Evolutionary conservation across 495 filamentous ascomycete genomes (phyloP).

Genomic region (Talaromyces nanjingensis): DNA sequence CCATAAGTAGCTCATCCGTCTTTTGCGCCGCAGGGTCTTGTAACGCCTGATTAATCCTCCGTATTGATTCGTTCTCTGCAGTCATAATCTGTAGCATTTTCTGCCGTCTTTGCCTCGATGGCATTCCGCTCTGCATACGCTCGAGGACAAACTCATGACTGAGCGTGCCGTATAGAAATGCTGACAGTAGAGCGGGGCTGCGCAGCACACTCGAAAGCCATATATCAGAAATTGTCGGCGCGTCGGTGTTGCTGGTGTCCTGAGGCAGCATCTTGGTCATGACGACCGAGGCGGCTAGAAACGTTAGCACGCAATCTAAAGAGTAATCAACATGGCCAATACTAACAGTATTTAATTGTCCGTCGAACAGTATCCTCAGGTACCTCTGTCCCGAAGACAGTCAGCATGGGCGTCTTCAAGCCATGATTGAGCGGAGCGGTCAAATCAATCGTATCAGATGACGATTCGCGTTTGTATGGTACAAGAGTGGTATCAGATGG

Average conservation of each 20-base stretch:
- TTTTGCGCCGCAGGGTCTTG: conserved; percentile 7
- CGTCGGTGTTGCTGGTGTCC: background rate
- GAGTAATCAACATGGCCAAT: background rate
- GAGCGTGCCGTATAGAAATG: conserved; percentile 10
- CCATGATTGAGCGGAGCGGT: background rate
- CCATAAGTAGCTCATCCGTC: conserved; percentile 10
- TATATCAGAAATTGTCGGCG: conserved; percentile 4
- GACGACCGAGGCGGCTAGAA: conserved; percentile 6
- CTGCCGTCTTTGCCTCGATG: conserved; percentile 7
- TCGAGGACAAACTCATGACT: conserved; percentile 10
- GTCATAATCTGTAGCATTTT: conserved; percentile 10
- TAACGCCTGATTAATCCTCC: conserved; percentile 5
- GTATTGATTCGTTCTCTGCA: conserved; percentile 9
- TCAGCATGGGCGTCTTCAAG: conserved; percentile 2
- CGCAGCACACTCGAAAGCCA: conserved; percentile 4
- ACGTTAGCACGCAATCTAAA: background rate
- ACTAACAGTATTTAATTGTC: conserved; percentile 9
- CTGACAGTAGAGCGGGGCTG: conserved; percentile 6
- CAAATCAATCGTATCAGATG: background rate
- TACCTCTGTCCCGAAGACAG: conserved; percentile 5
- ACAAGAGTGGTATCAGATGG: background rate
- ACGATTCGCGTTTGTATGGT: background rate
- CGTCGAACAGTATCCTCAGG: conserved; percentile 7
- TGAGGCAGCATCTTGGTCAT: conserved; percentile 9
- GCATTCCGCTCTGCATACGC: conserved; percentile 6